Conservation (phyloP, 352 stramenopile species). For the Pythium brachiatum region DNA sequence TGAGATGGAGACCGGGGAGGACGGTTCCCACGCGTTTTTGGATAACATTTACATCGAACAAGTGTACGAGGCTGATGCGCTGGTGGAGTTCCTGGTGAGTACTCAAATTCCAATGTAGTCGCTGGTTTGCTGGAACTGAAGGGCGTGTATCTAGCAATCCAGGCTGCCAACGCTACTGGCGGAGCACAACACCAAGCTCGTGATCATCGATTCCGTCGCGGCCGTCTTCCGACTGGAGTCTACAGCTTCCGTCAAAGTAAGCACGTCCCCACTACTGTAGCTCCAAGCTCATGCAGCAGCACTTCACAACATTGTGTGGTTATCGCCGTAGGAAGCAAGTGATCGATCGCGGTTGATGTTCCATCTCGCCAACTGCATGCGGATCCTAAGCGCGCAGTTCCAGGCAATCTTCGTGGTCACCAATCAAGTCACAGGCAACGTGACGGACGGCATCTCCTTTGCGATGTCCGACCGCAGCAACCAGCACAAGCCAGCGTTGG, state of each 20-base stretch:
- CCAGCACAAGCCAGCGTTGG: constrained; percentile 56
- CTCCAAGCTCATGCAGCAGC: too few species aligned
- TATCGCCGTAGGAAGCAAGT: constrained; percentile 47
- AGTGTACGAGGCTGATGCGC: constrained; percentile 63
- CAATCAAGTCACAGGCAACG: constrained; percentile 80
- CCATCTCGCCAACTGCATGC: constrained; percentile 81
- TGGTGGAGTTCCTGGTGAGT: constrained; percentile 60
- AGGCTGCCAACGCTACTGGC: constrained; percentile 60
- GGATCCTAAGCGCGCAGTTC: constrained; percentile 78
- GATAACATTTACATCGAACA: constrained; percentile 80
- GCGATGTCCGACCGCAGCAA: constrained; percentile 11
- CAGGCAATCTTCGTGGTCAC: constrained; percentile 69
- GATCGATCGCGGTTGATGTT: constrained; percentile 78
- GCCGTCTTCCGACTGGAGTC: constrained; percentile 73
- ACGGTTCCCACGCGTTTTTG: constrained; percentile 33
- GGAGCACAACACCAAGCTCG: constrained; percentile 74
- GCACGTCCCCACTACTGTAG: too few species aligned
- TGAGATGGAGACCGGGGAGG: constrained; percentile 10
- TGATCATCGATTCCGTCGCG: constrained; percentile 79
- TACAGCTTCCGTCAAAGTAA: constrained; percentile 62
- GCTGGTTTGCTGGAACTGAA: not conserved
- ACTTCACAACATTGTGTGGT: too few species aligned
- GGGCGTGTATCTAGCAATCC: constrained; percentile 40
- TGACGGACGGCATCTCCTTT: constrained; percentile 30
- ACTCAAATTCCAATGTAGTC: not conserved